Evolutionary conservation across 2,329 filamentous ascomycete species (phyloP), one percentile per base, ranked within the genome.

Genomic region (Aspergillus costaricaensis): DNA sequence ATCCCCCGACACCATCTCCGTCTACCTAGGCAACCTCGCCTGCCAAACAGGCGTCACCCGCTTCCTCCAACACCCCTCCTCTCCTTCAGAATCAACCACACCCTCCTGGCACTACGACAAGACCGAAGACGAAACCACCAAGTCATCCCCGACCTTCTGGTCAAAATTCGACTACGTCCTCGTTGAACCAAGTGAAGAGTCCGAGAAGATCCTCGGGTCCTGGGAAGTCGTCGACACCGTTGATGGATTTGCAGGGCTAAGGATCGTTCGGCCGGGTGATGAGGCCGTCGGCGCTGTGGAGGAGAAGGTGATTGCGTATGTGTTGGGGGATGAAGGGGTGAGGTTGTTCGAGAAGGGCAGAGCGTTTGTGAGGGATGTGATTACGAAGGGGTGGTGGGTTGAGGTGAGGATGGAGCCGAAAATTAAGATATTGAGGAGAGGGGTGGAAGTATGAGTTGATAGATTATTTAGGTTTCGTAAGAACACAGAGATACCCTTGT

Each of bases 11-110:
- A 1, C 68, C 74, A 48, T 79, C 10, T 68, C 68, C 17, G 81
- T 88, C 6, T 81, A 87, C 67, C 76, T 87, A 60, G 85, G 85
- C 60, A 88, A 87, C 55, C 79, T 88, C 23, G 82, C 85, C 2
- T 87, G 85, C 58, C 86, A 88, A 68, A 87, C 86, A 2, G 86
- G 86, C 49, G 81, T 88, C 14, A 88, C 86, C 0, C 80, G 83
- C 0, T 88, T 88, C 67, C 74, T 86, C 8, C 80, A 85, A 67
- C 67, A 74, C 21, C 70, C 39, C 39, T 44, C 41, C 8, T 44
- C 19, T 8, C 4, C 19, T 44, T 21, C 17, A 7, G 5, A 12
- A 55, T 52, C 59, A 44, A 68, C 9, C 10, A 39, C n/a, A n/a
- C 52, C 19, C 5, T 87, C 19, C 5, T 88, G 85, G 84, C 67